Conservation (phyloP, 176 grass and related monocot species). For the maize (Zea mays) region Zm-B73-REFERENCE-NAM-5.0 NC_050097.1:17924001-17924500, state of each 20-base stretch:
- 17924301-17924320: neutral
- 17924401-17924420: slow-evolving; percentile 29
- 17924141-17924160: slow-evolving; percentile 61
- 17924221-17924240: slow-evolving; percentile 56
- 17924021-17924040: slow-evolving; percentile 21
- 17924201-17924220: slow-evolving; percentile 42
- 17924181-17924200: slow-evolving; percentile 36
- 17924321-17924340: neutral
- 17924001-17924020: neutral
- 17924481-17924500: slow-evolving; percentile 5
- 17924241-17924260: slow-evolving; percentile 18
- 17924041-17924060: slow-evolving; percentile 15
- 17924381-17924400: neutral
- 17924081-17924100: neutral
- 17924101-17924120: slow-evolving; percentile 1
- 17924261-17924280: neutral
- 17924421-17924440: neutral
- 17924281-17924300: neutral
- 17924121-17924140: slow-evolving; percentile 43
- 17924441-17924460: slow-evolving; percentile 25
- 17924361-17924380: neutral
- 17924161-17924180: slow-evolving; percentile 53
- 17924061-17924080: slow-evolving; percentile 20
- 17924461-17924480: neutral
- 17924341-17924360: neutral